A percentile compares a stretch with the other conserved stretches of the same genome.
Conservation (phyloP, 2,329 filamentous ascomycete species). For the Colletotrichum simmondsii region DNA sequence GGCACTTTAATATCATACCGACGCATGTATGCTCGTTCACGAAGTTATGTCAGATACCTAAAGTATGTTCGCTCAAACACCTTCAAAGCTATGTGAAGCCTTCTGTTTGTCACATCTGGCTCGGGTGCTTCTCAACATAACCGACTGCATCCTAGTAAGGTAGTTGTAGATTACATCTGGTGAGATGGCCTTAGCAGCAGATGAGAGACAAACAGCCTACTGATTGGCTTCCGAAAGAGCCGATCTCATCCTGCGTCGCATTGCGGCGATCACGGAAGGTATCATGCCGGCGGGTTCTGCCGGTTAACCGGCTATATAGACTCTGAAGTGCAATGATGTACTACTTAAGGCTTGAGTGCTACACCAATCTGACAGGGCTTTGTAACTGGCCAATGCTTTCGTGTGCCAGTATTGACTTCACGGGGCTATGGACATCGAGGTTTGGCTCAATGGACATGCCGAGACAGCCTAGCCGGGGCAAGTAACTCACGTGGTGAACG, state of each 20-base stretch:
- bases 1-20: neutral
- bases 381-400: neutral
- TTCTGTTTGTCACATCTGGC: neutral
- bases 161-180: neutral
- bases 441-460: constrained; percentile 1
- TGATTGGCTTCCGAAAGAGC: neutral
- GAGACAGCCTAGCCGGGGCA: neutral
- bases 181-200: neutral
- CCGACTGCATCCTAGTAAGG: no score
- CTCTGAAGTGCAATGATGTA: constrained; percentile 6
- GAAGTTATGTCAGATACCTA: neutral
- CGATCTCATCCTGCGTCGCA: neutral
- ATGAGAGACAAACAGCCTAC: neutral
- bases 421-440: neutral
- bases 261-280: constrained; percentile 7
- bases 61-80: neutral
- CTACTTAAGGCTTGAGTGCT: neutral
- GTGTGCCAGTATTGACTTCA: no score
- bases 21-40: neutral
- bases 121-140: no score
- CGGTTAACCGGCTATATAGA: constrained; percentile 14
- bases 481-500: neutral
- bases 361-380: neutral
- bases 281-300: constrained; percentile 20
- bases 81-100: neutral